phyloP scores from a whole-genome alignment of 257 asterid species.

The Nicotiana otophora region DNA sequence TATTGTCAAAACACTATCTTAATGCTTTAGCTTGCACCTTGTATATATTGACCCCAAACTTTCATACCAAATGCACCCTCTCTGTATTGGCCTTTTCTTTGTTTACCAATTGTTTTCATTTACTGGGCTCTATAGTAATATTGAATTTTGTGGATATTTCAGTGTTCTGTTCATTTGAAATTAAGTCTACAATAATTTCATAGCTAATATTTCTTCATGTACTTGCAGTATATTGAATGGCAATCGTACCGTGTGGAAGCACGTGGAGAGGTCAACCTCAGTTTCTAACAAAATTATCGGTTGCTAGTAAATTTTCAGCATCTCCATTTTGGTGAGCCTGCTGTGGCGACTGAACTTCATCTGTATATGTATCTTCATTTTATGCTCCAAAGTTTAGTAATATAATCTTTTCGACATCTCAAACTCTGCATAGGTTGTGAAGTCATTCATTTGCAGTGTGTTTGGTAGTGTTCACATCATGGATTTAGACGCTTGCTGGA shows the following conservation, averaged over 20 bases:
- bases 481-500: background rate
- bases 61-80: background rate
- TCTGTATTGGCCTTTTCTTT: background rate
- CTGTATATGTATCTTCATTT: background rate
- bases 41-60: background rate
- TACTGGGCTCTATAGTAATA: background rate
- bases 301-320: background rate
- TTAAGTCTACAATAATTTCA: background rate
- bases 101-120: background rate
- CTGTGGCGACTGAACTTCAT: background rate
- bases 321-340: conserved; percentile 6
- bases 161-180: background rate
- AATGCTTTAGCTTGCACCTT: background rate
- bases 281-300: background rate
- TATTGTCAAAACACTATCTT: background rate
- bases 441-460: background rate
- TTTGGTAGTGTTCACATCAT: background rate
- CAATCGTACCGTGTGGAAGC: conserved; percentile 11
- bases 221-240: conserved; percentile 14
- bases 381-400: background rate
- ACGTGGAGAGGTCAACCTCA: conserved; percentile 14
- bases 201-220: background rate
- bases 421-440: background rate
- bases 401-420: background rate
- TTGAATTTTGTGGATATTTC: background rate